Conservation (phyloP, 1,139 yeast genomes). For the Taphrina pruni region DNA sequence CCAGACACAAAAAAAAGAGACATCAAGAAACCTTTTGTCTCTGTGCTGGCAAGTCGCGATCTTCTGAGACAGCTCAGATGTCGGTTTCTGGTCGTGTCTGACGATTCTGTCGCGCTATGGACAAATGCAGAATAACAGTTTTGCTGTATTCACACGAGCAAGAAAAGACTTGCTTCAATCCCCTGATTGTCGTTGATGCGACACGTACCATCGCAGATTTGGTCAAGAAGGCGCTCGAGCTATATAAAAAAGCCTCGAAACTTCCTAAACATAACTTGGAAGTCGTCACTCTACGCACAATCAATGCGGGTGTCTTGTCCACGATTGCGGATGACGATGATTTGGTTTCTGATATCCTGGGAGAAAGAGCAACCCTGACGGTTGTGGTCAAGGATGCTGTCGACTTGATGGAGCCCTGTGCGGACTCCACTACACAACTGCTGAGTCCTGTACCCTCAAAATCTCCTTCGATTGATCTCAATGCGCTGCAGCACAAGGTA, state of each 20-base stretch:
- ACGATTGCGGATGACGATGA: conserved; percentile 20
- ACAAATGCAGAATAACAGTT: conserved; percentile 14
- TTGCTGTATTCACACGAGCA: conserved; percentile 7
- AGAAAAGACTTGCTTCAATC: conserved; percentile 16
- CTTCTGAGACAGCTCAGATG: too few relatives aligned
- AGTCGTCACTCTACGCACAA: not conserved
- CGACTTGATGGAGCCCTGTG: not conserved
- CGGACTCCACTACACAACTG: not conserved
- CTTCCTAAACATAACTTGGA: not conserved
- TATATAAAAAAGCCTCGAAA: conserved; percentile 2
- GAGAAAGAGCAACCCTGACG: conserved; percentile 9
- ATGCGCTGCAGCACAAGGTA: not conserved
- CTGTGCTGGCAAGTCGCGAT: too few relatives aligned
- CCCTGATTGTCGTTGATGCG: conserved; percentile 14
- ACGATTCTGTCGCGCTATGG: conserved; percentile 2
- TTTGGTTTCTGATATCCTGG: conserved; percentile 16
- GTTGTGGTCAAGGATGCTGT: conserved; percentile 28
- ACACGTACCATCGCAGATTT: conserved; percentile 6
- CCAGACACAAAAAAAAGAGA: too few relatives aligned
- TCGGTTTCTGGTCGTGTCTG: not conserved
- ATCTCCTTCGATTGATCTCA: conserved; percentile 9
- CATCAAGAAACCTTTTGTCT: too few relatives aligned
- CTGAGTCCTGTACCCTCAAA: conserved; percentile 10
- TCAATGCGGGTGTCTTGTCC: conserved; percentile 24
- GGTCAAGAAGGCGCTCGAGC: conserved; percentile 8